Evolutionary conservation across 805 yeast genomes (phyloP), one percentile per base, ranked within the genome.

Genomic region (Wickerhamiella sergipiensis): DNA sequence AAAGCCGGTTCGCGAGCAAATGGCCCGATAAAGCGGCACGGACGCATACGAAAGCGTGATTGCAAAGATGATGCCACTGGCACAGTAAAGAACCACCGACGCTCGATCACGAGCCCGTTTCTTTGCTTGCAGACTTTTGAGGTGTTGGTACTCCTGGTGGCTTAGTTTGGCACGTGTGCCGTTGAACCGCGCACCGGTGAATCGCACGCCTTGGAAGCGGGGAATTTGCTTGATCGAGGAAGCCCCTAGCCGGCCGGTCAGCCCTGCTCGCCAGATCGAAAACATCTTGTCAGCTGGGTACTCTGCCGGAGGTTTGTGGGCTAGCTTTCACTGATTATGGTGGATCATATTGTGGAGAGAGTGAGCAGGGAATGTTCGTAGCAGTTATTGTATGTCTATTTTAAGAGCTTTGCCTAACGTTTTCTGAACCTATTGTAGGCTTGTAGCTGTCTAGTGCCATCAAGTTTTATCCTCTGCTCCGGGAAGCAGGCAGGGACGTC

Each of bases 1-100:
- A 77, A 84, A 92, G 0, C 98, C 98, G 0, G 97, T 89, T 66
- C 94, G 77, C 59, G 89, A 85, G 71, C 98, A 92, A 29, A 92
- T 74, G 8, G 89, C 87, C 57, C 97, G 72, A 66, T 92, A 92
- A 6, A 92, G 69, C 4, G 97, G 97, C 18, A 92, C 98, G 0
- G 96, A 85, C 9, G 88, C 85, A 67, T 87, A 92, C 0, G 95
- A 76, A 6, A 90, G 70, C 78, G 70, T 13, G 83, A 70, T 55
- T 13, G 57, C 56, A 44, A 54, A 50, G 17, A 59, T 43, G 12
- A 60, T 52, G 42, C 52, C 17, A 5, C 58, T 52, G n/a, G 53
- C 24, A 7, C 59, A 56, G 46, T 61, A 61, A 21, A 59, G 50
- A 18, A 58, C 58, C n/a, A 59, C 51, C 10, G 63, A 47, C 38